Evolutionary conservation across 805 yeast species (phyloP).

Genomic region (Ogataea degrootiae): DNA sequence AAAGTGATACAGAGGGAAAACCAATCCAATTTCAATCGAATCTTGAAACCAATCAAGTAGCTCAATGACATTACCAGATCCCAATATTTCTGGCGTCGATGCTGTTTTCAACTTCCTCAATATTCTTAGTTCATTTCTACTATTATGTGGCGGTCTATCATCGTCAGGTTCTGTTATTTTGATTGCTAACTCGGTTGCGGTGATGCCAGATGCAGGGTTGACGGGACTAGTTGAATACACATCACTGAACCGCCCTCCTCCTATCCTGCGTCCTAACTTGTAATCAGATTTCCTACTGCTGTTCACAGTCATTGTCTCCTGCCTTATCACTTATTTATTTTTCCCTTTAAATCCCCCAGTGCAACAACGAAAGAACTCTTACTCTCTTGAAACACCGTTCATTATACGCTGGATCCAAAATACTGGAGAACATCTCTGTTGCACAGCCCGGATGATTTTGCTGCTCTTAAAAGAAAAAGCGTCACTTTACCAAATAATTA

Average conservation of each 20-base stretch:
- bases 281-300: conserved; percentile 15
- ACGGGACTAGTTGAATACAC: conserved; percentile 26
- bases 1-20: conserved; percentile 35
- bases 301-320: background rate
- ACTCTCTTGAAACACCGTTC: too few relatives aligned
- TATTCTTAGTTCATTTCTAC: conserved; percentile 40
- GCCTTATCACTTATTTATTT: background rate
- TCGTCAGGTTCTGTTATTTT: conserved; percentile 47
- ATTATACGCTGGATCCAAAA: too few relatives aligned
- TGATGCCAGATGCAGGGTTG: background rate
- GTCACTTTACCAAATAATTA: too few relatives aligned
- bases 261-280: conserved; percentile 23
- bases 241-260: conserved; percentile 41
- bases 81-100: background rate
- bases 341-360: background rate
- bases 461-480: too few relatives aligned
- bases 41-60: conserved; percentile 13
- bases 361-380: background rate
- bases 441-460: background rate
- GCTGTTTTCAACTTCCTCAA: conserved; percentile 19
- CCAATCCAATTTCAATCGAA: conserved; percentile 34
- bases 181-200: conserved; percentile 32
- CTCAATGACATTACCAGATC: conserved; percentile 11
- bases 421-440: background rate
- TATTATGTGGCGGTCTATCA: conserved; percentile 50